Conservation (phyloP, 345 rosid genomes). For the Eucalyptus lansdowneana region DNA sequence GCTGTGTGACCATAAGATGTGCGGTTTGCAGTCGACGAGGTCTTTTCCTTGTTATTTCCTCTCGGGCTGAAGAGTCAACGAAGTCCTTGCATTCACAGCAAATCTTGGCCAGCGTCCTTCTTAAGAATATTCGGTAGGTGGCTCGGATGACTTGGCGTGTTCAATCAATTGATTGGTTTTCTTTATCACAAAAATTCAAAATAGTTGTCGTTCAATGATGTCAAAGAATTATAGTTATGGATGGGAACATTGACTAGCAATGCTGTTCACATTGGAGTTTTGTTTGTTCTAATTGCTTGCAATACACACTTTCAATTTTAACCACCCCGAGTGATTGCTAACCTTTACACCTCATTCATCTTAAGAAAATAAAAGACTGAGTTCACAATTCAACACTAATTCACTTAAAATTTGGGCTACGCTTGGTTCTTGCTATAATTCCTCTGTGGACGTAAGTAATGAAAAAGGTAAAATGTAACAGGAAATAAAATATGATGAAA, state of each 20-base stretch:
- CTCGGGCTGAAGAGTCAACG: not conserved
- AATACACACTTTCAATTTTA: accelerated
- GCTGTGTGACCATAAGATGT: not conserved
- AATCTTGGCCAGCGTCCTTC: no score
- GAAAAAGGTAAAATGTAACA: not conserved
- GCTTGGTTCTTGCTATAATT: not conserved
- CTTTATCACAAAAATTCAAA: not conserved
- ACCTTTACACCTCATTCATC: not conserved
- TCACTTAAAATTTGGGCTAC: not conserved
- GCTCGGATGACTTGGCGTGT: accelerated
- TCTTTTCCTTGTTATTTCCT: not conserved
- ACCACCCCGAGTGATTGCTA: not conserved
- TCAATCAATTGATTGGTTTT: not conserved
- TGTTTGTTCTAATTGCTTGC: not conserved
- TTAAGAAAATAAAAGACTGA: no score
- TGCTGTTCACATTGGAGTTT: not conserved
- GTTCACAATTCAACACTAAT: not conserved
- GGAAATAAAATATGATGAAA: not conserved
- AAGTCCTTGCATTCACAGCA: not conserved
- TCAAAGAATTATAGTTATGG: not conserved
- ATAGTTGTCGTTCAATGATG: not conserved
- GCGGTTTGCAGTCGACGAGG: not conserved
- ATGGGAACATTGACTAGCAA: not conserved
- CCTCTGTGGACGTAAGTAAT: not conserved
- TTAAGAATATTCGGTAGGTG: not conserved